These are phyloP conservation scores for Kernera saxatilis DNA, from an alignment of 345 rosid species.

Conservation along the genomic window DNA sequence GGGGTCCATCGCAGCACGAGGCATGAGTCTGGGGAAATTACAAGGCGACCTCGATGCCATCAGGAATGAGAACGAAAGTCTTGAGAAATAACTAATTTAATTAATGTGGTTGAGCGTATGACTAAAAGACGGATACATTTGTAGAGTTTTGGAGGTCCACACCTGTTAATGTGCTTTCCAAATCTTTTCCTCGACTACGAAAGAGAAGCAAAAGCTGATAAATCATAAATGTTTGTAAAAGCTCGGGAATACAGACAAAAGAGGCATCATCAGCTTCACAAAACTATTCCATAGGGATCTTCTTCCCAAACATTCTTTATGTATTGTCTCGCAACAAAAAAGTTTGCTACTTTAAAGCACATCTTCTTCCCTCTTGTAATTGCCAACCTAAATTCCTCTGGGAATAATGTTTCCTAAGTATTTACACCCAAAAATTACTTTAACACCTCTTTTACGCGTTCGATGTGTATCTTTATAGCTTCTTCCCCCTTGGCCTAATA, in stretches of 20 bases:
- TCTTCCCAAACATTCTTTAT: constrained; percentile 1
- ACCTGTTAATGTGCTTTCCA: neutral
- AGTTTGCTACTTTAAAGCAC: constrained; percentile 9
- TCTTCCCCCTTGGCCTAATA: constrained; percentile 28
- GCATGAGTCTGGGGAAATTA: constrained; percentile 46
- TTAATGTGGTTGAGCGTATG: neutral
- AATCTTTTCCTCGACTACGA: neutral
- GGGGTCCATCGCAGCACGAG: constrained; percentile 45
- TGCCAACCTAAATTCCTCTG: constrained; percentile 29
- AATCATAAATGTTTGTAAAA: neutral
- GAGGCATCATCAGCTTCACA: neutral
- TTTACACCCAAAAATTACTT: constrained; percentile 51
- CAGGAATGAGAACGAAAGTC: constrained; percentile 49
- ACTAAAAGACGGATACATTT: neutral
- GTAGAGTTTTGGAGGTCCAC: neutral
- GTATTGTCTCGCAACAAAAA: constrained; percentile 21
- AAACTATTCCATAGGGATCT: constrained; percentile 5
- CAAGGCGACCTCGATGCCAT: constrained; percentile 61
- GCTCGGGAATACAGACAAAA: neutral
- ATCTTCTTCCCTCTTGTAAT: constrained; percentile 16
- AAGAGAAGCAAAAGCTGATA: neutral
- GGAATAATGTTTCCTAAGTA: constrained; percentile 38
- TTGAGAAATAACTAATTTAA: constrained; percentile 29
- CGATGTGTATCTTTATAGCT: constrained; percentile 20
- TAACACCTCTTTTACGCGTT: constrained; percentile 3